phyloP scores from a whole-genome alignment of 75 land plant genomes.

The Azolla pinnata region DNA sequence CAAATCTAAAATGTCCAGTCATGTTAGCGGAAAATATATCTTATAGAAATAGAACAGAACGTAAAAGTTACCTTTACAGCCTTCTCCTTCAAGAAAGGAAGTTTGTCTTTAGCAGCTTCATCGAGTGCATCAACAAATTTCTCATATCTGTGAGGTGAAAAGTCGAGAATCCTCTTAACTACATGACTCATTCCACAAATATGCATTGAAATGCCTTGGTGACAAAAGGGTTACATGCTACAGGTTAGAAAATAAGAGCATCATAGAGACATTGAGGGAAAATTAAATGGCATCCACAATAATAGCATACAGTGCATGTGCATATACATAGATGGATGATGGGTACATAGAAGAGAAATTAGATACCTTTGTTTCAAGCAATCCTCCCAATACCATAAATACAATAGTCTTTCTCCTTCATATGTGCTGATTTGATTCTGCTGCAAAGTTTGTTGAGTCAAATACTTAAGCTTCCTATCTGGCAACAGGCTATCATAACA shows the following conservation, averaged over 20 bases:
- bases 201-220: no score
- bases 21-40: not conserved
- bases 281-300: no score
- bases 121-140: constrained; percentile 70
- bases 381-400: constrained; percentile 98
- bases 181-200: no score
- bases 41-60: not conserved
- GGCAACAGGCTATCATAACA: constrained; percentile 64
- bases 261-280: no score
- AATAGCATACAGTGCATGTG: no score
- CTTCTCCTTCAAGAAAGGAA: constrained; percentile 64
- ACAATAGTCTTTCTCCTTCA: constrained; percentile 67
- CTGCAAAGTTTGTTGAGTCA: constrained; percentile 64
- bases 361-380: constrained; percentile 74
- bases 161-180: not conserved
- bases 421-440: constrained; percentile 54
- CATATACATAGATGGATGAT: no score
- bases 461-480: constrained; percentile 77
- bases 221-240: no score
- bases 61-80: constrained; percentile 63
- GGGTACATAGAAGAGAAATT: not conserved
- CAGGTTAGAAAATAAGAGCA: no score
- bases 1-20: not conserved
- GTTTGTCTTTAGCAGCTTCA: constrained; percentile 74
- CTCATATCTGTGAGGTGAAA: constrained; percentile 50